These are phyloP conservation scores for Euphrasia arctica DNA, from an alignment of 305 asterid species.

Conservation along the genomic window DNA sequence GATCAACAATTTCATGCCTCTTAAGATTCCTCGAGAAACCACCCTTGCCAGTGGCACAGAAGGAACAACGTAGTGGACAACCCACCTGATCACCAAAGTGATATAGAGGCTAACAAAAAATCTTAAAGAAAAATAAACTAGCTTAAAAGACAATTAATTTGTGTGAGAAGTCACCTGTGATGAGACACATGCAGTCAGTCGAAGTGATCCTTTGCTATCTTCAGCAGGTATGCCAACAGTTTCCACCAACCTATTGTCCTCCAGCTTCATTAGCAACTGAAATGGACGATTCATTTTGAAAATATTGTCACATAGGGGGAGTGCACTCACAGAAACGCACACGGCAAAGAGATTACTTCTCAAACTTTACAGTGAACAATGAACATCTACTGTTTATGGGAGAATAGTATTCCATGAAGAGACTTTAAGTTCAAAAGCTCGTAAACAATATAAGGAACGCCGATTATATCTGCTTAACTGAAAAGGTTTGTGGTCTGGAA, in stretches of 20 bases:
- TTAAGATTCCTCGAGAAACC: constrained; percentile 93
- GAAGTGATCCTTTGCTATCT: constrained; percentile 62
- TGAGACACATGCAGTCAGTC: constrained; percentile 95
- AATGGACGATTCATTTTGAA: constrained; percentile 21
- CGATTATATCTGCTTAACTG: neutral
- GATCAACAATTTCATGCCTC: constrained; percentile 91
- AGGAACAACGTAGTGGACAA: constrained; percentile 87
- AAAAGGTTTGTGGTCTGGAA: neutral
- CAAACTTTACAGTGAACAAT: constrained; percentile 1
- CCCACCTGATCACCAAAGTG: constrained; percentile 62
- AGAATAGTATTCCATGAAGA: constrained; percentile 2
- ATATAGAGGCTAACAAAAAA: constrained; percentile 14
- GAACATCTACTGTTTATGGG: neutral
- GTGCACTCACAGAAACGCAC: constrained; percentile 9
- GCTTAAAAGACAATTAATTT: constrained; percentile 12
- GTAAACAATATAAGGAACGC: neutral
- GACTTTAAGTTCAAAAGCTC: constrained; percentile 10
- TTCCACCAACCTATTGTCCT: constrained; percentile 85
- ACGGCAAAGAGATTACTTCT: constrained; percentile 9
- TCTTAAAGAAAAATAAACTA: constrained; percentile 16
- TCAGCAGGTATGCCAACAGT: constrained; percentile 93
- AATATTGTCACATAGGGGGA: constrained; percentile 13
- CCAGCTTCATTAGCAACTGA: constrained; percentile 77
- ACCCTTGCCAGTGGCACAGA: constrained; percentile 97
- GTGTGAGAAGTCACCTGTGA: constrained; percentile 66